Evolutionary conservation across 768 basidiomycete genomes (phyloP).

Genomic region (Leccinum variicolor): DNA sequence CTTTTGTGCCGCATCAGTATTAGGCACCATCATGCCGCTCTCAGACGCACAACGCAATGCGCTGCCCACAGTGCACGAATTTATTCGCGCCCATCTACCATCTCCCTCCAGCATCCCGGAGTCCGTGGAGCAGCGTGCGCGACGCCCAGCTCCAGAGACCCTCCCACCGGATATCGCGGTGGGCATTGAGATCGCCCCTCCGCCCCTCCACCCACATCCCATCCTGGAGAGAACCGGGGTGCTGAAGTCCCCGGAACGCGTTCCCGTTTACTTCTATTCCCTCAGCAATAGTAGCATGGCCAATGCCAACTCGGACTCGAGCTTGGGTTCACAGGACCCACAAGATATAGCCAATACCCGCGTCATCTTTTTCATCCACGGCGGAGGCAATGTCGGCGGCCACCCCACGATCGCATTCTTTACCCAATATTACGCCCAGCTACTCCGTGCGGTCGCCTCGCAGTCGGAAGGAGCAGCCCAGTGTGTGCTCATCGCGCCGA

Average conservation of each 20-base stretch:
- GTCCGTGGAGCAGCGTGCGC: conserved; percentile 16
- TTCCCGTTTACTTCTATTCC: conserved; percentile 21
- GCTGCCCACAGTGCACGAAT: not conserved
- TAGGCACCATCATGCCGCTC: conserved; percentile 6
- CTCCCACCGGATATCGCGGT: conserved; percentile 3
- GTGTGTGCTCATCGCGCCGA: conserved; percentile 19
- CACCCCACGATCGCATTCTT: conserved; percentile 12
- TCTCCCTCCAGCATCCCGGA: not conserved
- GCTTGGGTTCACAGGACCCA: not conserved
- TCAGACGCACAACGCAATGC: conserved; percentile 15
- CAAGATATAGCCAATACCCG: not conserved
- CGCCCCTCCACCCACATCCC: conserved; percentile 3
- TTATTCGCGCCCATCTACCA: not conserved
- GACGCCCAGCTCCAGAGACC: not conserved
- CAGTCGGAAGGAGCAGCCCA: not conserved
- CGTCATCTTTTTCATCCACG: conserved; percentile 25
- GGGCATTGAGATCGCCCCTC: conserved; percentile 17
- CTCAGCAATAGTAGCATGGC: not conserved
- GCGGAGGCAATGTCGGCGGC: conserved; percentile 16
- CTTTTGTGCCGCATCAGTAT: not conserved
- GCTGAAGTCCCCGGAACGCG: conserved; percentile 15
- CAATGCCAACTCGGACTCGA: not conserved
- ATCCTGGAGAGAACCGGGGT: not conserved
- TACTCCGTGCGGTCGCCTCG: conserved; percentile 11
- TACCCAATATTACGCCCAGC: not conserved